Conservation (phyloP, 306 rosid species). For the Quercus dentata region DNA sequence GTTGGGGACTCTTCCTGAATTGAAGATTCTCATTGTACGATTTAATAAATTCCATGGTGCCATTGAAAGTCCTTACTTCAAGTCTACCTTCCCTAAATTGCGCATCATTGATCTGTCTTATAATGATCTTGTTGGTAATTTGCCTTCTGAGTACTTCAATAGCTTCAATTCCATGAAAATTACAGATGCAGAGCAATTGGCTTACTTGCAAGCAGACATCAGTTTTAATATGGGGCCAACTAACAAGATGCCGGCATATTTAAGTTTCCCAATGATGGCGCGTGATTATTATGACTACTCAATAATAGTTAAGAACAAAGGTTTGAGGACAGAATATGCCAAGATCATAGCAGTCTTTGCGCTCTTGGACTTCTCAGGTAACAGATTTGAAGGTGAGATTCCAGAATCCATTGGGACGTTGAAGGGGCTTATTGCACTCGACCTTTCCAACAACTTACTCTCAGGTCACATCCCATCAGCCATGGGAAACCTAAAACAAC, state of each 20-base stretch:
- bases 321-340: neutral
- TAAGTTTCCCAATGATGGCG: too few species aligned
- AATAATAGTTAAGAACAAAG: neutral
- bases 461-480: neutral
- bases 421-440: neutral
- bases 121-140: neutral
- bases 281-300: neutral
- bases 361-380: neutral
- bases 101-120: neutral
- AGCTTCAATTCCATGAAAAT: neutral
- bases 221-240: accelerated
- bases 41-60: neutral
- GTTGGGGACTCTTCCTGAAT: neutral
- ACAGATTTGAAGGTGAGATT: neutral
- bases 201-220: neutral
- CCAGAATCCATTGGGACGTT: neutral
- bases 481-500: neutral
- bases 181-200: neutral
- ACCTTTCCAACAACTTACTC: neutral
- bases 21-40: neutral
- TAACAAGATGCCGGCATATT: accelerated
- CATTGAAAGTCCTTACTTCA: neutral
- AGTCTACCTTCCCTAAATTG: neutral
- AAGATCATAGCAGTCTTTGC: neutral
- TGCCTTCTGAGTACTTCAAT: neutral